phyloP scores from a whole-genome alignment of 2,329 filamentous ascomycete species.

The Fusarium papillatum region DNA sequence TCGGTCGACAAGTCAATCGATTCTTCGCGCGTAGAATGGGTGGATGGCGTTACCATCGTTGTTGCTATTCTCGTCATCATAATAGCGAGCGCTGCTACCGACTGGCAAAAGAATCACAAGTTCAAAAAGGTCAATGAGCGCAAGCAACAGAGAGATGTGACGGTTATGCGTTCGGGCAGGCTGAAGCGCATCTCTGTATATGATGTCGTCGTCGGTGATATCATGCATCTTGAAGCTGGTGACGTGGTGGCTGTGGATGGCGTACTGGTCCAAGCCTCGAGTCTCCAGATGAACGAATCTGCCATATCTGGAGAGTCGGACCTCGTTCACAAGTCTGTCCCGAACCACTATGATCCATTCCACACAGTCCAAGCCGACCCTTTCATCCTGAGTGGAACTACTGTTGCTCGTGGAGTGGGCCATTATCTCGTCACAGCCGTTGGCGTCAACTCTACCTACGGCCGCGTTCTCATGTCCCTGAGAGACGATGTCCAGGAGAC shows the following conservation, averaged over 20 bases:
- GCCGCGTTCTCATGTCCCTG: slow-evolving; percentile 84
- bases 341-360: slow-evolving; percentile 71
- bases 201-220: slow-evolving; percentile 80
- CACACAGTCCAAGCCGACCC: slow-evolving; percentile 72
- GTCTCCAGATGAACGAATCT: slow-evolving; percentile 78
- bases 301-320: slow-evolving; percentile 84
- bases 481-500: slow-evolving; percentile 84
- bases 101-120: slow-evolving; percentile 86
- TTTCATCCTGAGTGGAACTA: slow-evolving; percentile 85
- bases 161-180: slow-evolving; percentile 81
- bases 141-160: slow-evolving; percentile 82
- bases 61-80: slow-evolving; percentile 83
- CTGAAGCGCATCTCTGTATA: slow-evolving; percentile 78
- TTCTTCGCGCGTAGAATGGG: slow-evolving; percentile 78
- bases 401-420: slow-evolving; percentile 82
- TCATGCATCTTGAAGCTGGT: slow-evolving; percentile 80
- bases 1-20: slow-evolving; percentile 67
- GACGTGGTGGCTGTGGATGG: slow-evolving; percentile 80
- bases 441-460: slow-evolving; percentile 81
- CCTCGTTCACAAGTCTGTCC: slow-evolving; percentile 73
- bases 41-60: slow-evolving; percentile 85
- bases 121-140: slow-evolving; percentile 86
- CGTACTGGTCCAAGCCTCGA: slow-evolving; percentile 70
- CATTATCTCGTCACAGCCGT: slow-evolving; percentile 82
- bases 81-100: slow-evolving; percentile 81